These are phyloP conservation scores for Pelagomonas calceolata DNA, from an alignment of 108 stramenopile species.

Conservation along the genomic window DNA sequence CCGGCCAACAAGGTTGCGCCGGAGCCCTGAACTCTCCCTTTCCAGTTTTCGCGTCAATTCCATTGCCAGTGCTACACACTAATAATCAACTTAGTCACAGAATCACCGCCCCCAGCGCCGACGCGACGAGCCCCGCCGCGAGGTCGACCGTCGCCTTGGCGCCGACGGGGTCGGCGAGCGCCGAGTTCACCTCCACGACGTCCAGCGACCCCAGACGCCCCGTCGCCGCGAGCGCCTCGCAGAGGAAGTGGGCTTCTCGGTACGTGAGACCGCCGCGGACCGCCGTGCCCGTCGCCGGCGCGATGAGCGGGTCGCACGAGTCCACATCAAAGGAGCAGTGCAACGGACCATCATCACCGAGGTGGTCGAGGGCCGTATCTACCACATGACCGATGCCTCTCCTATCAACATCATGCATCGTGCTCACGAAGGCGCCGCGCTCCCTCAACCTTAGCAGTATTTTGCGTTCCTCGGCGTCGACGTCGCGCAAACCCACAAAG, in stretches of 20 bases:
- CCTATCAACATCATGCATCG: conserved; percentile 90
- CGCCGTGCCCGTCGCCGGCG: conserved; percentile 93
- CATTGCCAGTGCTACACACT: too few species aligned
- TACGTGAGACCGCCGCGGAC: conserved; percentile 94
- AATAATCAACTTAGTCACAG: too few species aligned
- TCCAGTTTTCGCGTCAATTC: too few species aligned
- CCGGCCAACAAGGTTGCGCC: too few species aligned
- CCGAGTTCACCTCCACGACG: conserved; percentile 91
- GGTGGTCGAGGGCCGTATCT: conserved; percentile 68
- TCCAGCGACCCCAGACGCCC: conserved; percentile 84
- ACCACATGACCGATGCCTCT: conserved; percentile 88
- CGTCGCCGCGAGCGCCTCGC: conserved; percentile 73
- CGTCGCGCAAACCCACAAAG: conserved; percentile 90
- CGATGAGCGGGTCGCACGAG: conserved; percentile 83
- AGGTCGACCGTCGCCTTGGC: conserved; percentile 68
- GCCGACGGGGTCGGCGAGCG: conserved; percentile 60
- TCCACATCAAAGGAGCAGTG: conserved; percentile 94
- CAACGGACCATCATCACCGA: too few species aligned
- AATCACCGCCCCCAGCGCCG: conserved; percentile 70
- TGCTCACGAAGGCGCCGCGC: conserved; percentile 69
- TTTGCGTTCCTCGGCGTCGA: conserved; percentile 74
- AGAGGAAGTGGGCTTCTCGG: conserved; percentile 93
- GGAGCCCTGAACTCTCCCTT: too few species aligned
- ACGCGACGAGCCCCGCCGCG: conserved; percentile 60
- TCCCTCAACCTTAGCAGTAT: conserved; percentile 44